Base-by-base conservation (phyloP, 345 rosid species). In the Acer yangbiense region DNA sequence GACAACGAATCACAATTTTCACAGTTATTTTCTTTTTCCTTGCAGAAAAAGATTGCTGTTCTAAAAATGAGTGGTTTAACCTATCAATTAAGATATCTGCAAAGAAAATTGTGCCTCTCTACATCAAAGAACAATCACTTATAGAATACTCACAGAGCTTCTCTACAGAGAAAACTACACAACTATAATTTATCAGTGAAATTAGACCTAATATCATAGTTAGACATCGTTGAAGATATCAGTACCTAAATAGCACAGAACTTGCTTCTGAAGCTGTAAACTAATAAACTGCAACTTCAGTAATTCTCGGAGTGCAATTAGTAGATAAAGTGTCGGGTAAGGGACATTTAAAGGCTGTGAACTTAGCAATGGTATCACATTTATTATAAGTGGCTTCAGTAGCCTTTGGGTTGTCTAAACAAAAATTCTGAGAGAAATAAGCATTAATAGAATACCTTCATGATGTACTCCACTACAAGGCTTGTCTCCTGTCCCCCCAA, bases 401-500 rank as follows among this genome's bases (percentile, higher is more conserved):
- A 54, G n/a, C 58, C 58, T 13, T 11, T 17, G n/a, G 62, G 62
- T 57, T 18, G 27, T 21, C 64, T n/a, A 21, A 18, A 3, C 4
- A 60, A 60, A 60, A 60, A 0, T 20, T 16, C 54, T 21, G 72
- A 35, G 14, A 68, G 54, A 23, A 60, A 78, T 32, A 27, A 75
- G 77, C 72, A 76, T 71, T 43, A 76, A 75, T 78, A 81, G 88
- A 66, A 78, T 91, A 96, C 99, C 99, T 96, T 96, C 95, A 92
- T 87, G 73, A 94, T 87, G 82, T 92, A 94, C 86, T 96, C 97
- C 82, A 92, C 97, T 25, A 90, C 93, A 0, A 96, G 92, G 85
- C 85, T 86, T 39, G 98, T 94, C 86, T 92, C 91, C 65, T 87
- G 88, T 44, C 98, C 98, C 29, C 97, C 97, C 72, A 96, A 86